These are phyloP conservation scores for Fraxinus cuspidata DNA, from an alignment of 257 asterid genomes.

Conservation along the genomic window DNA sequence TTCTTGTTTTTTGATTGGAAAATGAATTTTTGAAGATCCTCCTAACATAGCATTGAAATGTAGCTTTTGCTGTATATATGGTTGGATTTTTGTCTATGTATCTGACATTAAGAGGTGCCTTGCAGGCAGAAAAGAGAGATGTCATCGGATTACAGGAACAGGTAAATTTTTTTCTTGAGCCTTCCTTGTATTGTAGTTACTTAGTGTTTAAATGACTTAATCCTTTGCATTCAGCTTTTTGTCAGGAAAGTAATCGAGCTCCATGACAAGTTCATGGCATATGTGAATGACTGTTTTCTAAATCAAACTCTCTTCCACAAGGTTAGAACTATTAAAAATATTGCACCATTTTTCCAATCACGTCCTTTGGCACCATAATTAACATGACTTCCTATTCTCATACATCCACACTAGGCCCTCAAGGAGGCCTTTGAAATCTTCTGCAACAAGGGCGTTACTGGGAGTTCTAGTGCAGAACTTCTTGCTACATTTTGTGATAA, in stretches of 20 bases:
- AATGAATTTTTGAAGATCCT: not conserved
- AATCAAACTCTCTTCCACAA: constrained; percentile 33
- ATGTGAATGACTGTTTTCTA: constrained; percentile 24
- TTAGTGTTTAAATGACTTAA: constrained; percentile 23
- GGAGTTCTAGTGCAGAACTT: constrained; percentile 67
- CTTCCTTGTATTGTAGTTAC: constrained; percentile 11
- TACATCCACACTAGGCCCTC: constrained; percentile 46
- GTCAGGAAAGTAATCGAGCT: constrained; percentile 35
- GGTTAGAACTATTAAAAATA: constrained; percentile 20
- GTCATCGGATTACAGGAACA: constrained; percentile 85
- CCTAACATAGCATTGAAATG: constrained; percentile 15
- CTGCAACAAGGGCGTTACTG: constrained; percentile 70
- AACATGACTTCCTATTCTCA: constrained; percentile 4
- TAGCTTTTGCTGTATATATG: constrained; percentile 8
- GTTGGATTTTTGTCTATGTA: not conserved
- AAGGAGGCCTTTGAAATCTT: constrained; percentile 72
- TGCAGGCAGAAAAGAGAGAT: constrained; percentile 81
- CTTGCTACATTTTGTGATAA: constrained; percentile 75
- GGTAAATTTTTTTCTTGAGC: constrained; percentile 37
- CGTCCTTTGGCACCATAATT: constrained; percentile 1
- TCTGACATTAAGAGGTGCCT: constrained; percentile 19
- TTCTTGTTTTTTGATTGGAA: not conserved
- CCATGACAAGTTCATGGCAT: constrained; percentile 33
- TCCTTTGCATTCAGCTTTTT: constrained; percentile 28
- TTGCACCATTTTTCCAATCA: not conserved